phyloP scores from a whole-genome alignment of 169 alveolate genomes.

The Plasmodium gallinaceum region DNA sequence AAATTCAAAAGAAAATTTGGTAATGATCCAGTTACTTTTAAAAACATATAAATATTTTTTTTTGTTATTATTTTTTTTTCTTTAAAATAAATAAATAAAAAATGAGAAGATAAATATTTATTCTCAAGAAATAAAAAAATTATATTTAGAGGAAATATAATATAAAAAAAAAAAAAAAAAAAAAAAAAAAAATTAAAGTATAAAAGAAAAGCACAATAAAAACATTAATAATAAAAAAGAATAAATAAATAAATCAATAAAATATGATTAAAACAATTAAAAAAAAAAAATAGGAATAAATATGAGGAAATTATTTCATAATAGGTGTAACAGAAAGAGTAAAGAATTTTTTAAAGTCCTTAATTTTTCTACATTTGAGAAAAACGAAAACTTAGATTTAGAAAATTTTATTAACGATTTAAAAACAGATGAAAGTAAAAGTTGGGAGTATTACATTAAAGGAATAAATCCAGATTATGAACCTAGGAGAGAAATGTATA shows the following conservation, averaged over 20 bases:
- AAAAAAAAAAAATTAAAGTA: not conserved
- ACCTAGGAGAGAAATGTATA: conserved; percentile 87
- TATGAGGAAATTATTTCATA: conserved; percentile 44
- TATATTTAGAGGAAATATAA: not conserved
- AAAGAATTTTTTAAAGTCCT: not conserved
- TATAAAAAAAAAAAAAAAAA: not conserved
- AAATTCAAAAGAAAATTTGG: not conserved
- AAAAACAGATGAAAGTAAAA: conserved; percentile 74
- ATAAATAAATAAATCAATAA: not conserved
- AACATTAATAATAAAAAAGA: not conserved
- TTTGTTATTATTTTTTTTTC: not conserved
- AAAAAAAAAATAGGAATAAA: conserved; percentile 8
- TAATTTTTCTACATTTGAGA: conserved; percentile 12
- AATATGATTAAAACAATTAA: not conserved
- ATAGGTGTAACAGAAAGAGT: not conserved
- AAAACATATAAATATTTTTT: not conserved
- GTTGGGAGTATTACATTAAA: conserved; percentile 88
- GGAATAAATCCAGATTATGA: conserved; percentile 89
- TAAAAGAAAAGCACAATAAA: not conserved
- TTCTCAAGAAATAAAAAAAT: not conserved
- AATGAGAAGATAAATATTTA: not conserved
- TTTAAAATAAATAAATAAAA: too few species aligned
- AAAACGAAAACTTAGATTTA: conserved; percentile 12
- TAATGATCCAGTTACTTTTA: not conserved
- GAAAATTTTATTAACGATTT: conserved; percentile 61